Percentiles rank a stretch among this genome's conserved stretches.
These are phyloP conservation scores for Thraustotheca clavata DNA, from an alignment of 352 stramenopile genomes.

Conservation along the genomic window DNA sequence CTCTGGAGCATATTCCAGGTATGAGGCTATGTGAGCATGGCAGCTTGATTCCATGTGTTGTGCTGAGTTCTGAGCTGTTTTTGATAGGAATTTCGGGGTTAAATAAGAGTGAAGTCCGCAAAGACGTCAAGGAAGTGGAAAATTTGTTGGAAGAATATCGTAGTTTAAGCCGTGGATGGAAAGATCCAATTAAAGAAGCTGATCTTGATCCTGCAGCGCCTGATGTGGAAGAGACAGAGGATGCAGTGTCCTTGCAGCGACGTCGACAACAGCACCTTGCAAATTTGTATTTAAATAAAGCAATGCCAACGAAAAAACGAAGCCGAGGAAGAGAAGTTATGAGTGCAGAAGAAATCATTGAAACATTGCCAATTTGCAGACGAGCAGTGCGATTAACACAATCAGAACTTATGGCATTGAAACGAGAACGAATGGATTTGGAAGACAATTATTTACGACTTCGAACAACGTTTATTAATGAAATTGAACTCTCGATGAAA, in stretches of 20 bases:
- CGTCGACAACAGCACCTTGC: constrained; percentile 18
- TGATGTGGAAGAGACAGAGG: neutral
- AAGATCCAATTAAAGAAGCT: neutral
- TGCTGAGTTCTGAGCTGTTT: neutral
- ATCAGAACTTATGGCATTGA: constrained; percentile 52
- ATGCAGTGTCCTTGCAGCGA: neutral
- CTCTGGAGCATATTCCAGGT: constrained; percentile 20
- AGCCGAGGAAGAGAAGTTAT: constrained; percentile 28
- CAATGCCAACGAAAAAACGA: constrained; percentile 20
- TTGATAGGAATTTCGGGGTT: constrained; percentile 9
- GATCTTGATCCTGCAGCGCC: neutral
- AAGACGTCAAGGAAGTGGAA: constrained; percentile 21
- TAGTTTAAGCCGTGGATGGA: neutral
- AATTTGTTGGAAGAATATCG: constrained; percentile 14
- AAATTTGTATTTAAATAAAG: constrained; percentile 22
- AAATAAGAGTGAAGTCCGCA: constrained; percentile 21
- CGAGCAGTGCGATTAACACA: constrained; percentile 69
- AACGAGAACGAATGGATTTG: constrained; percentile 65
- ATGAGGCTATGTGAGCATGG: neutral
- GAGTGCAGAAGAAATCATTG: constrained; percentile 62
- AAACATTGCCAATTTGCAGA: constrained; percentile 51
- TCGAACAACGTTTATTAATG: constrained; percentile 49
- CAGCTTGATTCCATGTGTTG: neutral
- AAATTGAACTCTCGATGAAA: constrained; percentile 54
- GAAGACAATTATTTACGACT: constrained; percentile 62